These are phyloP conservation scores for Penicillium sp. DNA, from an alignment of 2,329 filamentous ascomycete species.

Conservation along the genomic window DNA sequence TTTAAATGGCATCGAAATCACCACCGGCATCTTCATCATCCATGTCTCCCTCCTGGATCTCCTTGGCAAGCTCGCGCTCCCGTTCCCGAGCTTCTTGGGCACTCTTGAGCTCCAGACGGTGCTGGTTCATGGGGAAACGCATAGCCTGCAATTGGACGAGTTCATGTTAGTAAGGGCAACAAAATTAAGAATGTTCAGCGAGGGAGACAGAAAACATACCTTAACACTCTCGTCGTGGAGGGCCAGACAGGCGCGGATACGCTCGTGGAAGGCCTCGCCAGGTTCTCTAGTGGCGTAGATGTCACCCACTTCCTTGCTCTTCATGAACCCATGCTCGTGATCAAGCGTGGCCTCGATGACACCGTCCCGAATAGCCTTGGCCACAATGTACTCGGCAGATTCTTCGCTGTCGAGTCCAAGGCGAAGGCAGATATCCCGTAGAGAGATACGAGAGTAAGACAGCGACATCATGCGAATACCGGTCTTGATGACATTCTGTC, in stretches of 20 bases:
- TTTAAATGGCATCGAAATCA: conserved; percentile 93
- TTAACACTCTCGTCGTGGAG: conserved; percentile 98
- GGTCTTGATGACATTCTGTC: conserved; percentile 99
- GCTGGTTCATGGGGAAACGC: conserved; percentile 99
- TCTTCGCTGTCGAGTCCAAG: conserved; percentile 92
- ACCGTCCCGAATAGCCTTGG: conserved; percentile 95
- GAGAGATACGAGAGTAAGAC: conserved; percentile 94
- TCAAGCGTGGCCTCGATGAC: conserved; percentile 95
- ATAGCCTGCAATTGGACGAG: conserved; percentile 65
- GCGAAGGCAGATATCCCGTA: conserved; percentile 95
- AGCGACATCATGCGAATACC: conserved; percentile 99
- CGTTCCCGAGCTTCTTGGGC: conserved; percentile 96
- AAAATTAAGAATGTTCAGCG: background rate
- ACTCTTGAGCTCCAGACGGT: conserved; percentile 94
- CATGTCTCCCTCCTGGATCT: conserved; percentile 96
- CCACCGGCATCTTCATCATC: conserved; percentile 95
- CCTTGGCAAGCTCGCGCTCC: conserved; percentile 95
- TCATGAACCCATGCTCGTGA: conserved; percentile 94
- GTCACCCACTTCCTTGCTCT: conserved; percentile 94
- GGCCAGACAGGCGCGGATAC: conserved; percentile 85
- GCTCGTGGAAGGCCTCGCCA: conserved; percentile 95
- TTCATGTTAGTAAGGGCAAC: conserved; percentile 29
- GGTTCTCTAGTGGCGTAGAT: conserved; percentile 95
- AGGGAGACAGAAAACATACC: conserved; percentile 54
- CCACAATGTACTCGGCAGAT: conserved; percentile 97